Evolutionary conservation across 805 yeast species (phyloP).

Genomic region (Saccharomyces cerevisiae): DNA sequence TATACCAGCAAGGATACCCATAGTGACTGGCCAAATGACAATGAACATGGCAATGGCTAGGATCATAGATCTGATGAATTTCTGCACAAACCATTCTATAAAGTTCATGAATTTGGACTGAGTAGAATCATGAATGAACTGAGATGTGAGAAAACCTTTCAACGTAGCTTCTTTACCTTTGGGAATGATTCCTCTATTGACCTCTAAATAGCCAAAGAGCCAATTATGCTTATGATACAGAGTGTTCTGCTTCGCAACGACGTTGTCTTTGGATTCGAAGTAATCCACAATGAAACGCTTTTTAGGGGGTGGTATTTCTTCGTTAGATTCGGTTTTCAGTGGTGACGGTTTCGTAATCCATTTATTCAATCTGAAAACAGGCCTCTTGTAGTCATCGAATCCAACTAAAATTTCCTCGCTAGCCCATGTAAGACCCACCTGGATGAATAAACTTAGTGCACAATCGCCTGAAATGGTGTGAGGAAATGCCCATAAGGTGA

Average conservation of each 20-base stretch:
- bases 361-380: not conserved
- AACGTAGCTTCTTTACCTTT: not conserved
- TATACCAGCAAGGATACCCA: slow-evolving; percentile 21
- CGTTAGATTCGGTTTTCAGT: not conserved
- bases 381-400: slow-evolving; percentile 14
- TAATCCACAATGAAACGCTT: not conserved
- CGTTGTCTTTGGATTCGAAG: not conserved
- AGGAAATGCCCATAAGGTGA: slow-evolving; percentile 23
- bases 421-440: slow-evolving; percentile 19
- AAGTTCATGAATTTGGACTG: slow-evolving; percentile 7
- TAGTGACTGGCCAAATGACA: slow-evolving; percentile 22
- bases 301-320: not conserved
- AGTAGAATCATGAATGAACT: not conserved
- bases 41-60: slow-evolving; percentile 11
- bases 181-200: not conserved
- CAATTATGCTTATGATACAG: not conserved
- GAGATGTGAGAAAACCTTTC: not conserved
- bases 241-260: not conserved
- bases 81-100: slow-evolving; percentile 12
- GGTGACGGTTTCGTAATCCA: not conserved
- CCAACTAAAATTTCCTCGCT: slow-evolving; percentile 17
- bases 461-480: slow-evolving; percentile 24
- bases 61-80: slow-evolving; percentile 12
- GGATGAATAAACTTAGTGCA: slow-evolving; percentile 18
- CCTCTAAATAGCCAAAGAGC: not conserved